Evolutionary conservation across 208 protist species (phyloP).

Genomic region (Vickermania spadyakhi): DNA sequence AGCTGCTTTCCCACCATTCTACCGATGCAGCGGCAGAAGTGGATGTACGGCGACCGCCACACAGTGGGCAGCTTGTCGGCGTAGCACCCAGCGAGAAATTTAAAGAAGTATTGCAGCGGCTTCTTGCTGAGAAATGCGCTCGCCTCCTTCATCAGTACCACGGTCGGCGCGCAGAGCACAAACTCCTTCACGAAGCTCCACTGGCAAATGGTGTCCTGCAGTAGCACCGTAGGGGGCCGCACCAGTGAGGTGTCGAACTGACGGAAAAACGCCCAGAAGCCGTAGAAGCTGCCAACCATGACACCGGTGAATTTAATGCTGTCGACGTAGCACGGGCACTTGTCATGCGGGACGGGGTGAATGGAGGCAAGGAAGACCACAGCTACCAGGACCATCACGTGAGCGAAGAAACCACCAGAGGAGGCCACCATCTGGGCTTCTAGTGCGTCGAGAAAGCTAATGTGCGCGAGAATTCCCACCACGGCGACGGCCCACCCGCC

Average conservation of each 20-base stretch:
- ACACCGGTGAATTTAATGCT: slow-evolving; percentile 52
- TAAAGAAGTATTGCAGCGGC: slow-evolving; percentile 32
- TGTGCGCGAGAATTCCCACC: slow-evolving; percentile 30
- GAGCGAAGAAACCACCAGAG: slow-evolving; percentile 20
- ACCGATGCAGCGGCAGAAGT: slow-evolving; percentile 17
- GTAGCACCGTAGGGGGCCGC: slow-evolving; percentile 7
- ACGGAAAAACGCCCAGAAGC: slow-evolving; percentile 21
- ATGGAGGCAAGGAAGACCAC: slow-evolving; percentile 27
- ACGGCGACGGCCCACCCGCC: slow-evolving; percentile 29
- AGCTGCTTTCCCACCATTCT: not conserved
- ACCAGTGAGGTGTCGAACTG: slow-evolving; percentile 18
- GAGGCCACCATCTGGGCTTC: slow-evolving; percentile 14
- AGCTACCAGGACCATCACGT: slow-evolving; percentile 17
- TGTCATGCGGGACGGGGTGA: slow-evolving; percentile 46
- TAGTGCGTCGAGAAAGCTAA: slow-evolving; percentile 24
- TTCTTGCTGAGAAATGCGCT: slow-evolving; percentile 13
- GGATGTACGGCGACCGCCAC: slow-evolving; percentile 15
- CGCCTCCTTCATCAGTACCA: slow-evolving; percentile 36
- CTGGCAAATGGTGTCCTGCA: slow-evolving; percentile 16
- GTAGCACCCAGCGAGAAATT: slow-evolving; percentile 23
- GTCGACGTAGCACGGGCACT: slow-evolving; percentile 68
- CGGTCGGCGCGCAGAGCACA: slow-evolving; percentile 23
- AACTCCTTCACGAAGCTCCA: slow-evolving; percentile 29
- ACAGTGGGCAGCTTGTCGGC: slow-evolving; percentile 10
- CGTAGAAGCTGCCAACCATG: slow-evolving; percentile 27